phyloP scores from a whole-genome alignment of 768 basidiomycete species.

The Leucocoprinus leucothites region DNA sequence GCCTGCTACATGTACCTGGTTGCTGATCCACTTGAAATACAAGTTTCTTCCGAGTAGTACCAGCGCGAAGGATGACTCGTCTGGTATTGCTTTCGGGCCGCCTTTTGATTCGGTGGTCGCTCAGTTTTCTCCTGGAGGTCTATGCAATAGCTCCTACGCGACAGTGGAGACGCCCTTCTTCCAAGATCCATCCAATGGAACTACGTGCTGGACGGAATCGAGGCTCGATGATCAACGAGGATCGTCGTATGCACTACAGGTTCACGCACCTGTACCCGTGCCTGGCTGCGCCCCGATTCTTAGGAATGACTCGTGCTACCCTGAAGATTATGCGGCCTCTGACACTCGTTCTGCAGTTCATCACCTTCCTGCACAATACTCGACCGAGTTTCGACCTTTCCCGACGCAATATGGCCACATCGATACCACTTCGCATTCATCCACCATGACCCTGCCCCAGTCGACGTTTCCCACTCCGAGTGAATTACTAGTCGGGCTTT shows the following conservation, averaged over 20 bases:
- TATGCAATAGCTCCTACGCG: background rate
- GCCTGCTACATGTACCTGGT: background rate
- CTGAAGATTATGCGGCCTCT: background rate
- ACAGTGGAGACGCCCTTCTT: background rate
- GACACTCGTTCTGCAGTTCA: background rate
- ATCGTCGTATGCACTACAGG: background rate
- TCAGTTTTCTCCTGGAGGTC: no score
- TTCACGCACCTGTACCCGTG: slow-evolving; percentile 4
- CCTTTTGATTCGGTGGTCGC: background rate
- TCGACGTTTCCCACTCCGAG: slow-evolving; percentile 63
- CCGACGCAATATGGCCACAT: background rate
- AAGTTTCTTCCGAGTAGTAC: background rate
- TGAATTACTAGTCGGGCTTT: slow-evolving; percentile 52
- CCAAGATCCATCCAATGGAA: background rate
- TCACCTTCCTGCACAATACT: background rate
- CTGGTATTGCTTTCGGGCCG: background rate
- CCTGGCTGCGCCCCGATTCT: background rate
- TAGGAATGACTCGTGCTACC: background rate
- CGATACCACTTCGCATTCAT: background rate
- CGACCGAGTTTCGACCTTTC: background rate
- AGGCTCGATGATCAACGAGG: background rate
- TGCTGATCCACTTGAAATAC: background rate
- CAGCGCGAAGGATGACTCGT: background rate
- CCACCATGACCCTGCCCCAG: background rate
- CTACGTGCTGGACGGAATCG: background rate